Evolutionary conservation across 495 filamentous ascomycete genomes (phyloP), one percentile per base, ranked within the genome.

Genomic region (Neurospora pannonica): DNA sequence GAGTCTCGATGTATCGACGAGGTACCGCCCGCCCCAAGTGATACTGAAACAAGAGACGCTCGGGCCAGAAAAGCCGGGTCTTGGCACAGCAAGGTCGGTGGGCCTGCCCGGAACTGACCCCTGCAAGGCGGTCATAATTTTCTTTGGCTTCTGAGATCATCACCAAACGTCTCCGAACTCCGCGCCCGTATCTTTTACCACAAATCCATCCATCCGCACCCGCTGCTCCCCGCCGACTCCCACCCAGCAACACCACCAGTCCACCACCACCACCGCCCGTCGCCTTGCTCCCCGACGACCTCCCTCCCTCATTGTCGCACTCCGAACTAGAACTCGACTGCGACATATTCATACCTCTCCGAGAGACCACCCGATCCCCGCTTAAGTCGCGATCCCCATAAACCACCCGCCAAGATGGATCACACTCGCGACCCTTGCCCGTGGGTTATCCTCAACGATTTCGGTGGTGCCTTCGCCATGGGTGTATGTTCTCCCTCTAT

Each of bases 401-500:
- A 71, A 71, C 60, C 54, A 72, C 31, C 42, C 62, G 21, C 86
- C 83, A 40, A 85, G 83, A 90, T 97, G 91, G 86, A 99, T 87
- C 87, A 98, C 85, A 84, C 89, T 78, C 89, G 96, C 88, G 85
- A 97, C 83, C 95, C 95, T 71, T 98, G 96, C 82, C 96, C 97
- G 46, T 98, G 93, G 93, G 95, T 98, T 78, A 90, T 94, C 74
- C 88, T 98, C 74, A 97, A 92, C 82, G 96, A 99, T 82, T 98
- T 98, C 77, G 96, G 96, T 76, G 96, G 96, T 82, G 97, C 96
- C 71, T 98, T 99, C 81, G 91, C 89, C 79, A 99, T 99, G 95
- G 95, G 95, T 74, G 94, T 97, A 92, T 72, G 92, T 89, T 48
- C 9, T 46, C 21, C 24, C 2, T 36, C 21, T 13, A 40, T 40